Evolutionary conservation across 495 filamentous ascomycete species (phyloP).

Genomic region (Trichoderma reesei): DNA sequence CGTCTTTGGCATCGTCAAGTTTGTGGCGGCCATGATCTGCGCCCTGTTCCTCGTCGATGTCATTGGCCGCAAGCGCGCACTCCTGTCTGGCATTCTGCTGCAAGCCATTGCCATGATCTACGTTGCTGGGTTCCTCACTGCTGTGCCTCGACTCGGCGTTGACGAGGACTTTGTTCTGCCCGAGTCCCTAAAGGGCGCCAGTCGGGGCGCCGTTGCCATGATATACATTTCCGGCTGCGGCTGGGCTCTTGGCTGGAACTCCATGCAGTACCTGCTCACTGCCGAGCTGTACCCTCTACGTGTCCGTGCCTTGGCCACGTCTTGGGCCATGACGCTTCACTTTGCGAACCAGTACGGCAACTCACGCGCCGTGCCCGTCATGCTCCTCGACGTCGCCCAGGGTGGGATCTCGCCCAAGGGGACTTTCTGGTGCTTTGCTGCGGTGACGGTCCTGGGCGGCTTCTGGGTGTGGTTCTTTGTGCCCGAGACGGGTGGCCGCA

Average conservation of each 20-base stretch:
- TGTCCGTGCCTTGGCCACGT: conserved; percentile 41
- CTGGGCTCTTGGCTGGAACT: conserved; percentile 69
- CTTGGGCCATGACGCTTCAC: conserved; percentile 49
- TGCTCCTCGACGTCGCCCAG: conserved; percentile 35
- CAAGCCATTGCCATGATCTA: conserved; percentile 59
- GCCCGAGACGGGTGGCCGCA: conserved; percentile 57
- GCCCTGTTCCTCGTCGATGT: conserved; percentile 66
- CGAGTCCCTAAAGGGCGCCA: conserved; percentile 25
- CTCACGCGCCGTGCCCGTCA: conserved; percentile 46
- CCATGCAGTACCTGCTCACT: conserved; percentile 66
- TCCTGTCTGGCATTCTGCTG: conserved; percentile 52
- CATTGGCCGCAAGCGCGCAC: conserved; percentile 60
- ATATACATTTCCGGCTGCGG: conserved; percentile 57
- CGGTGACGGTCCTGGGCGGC: conserved; percentile 48
- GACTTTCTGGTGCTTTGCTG: conserved; percentile 60
- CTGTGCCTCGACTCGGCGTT: conserved; percentile 37
- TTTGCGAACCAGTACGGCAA: conserved; percentile 69
- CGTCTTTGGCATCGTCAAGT: conserved; percentile 62
- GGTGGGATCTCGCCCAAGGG: conserved; percentile 30
- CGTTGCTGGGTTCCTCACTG: conserved; percentile 54
- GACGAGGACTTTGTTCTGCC: conserved; percentile 20
- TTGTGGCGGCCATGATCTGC: conserved; percentile 51
- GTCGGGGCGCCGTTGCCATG: conserved; percentile 51
- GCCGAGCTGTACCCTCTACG: conserved; percentile 64
- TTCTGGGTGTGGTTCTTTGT: conserved; percentile 53